Base-by-base conservation (phyloP, 2,329 filamentous ascomycete species). In the Pseudocercospora macadamiae region DNA sequence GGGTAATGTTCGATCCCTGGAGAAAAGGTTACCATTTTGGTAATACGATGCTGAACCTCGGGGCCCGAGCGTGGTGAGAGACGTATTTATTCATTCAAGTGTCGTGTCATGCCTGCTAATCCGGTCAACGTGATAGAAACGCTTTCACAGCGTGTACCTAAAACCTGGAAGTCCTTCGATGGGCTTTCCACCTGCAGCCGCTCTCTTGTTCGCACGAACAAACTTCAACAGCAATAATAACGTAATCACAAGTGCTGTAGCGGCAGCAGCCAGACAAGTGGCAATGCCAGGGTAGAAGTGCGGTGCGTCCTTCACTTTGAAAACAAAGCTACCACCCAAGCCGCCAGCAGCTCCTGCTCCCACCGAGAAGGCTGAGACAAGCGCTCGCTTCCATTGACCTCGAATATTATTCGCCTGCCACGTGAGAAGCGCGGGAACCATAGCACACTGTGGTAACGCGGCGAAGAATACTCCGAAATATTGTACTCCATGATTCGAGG, bases 281-380 rank as follows among this genome's bases (percentile, higher is more conserved):
- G 45, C 55, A 14, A 67, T 66, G 12, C 65, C 65, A 39, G 60
- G 64, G 7, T 55, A 53, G 32, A 63, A 67, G n/a, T 59, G 53
- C 1, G 64, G 62, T 8, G 48, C 39, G 39, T 67, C 65, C 14
- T 62, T 49, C 8, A 51, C 55, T 16, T 59, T 55, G 51, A 66
- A 67, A 2, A 66, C 59, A 30, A 62, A 48, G 4, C 62, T 62
- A 1, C 63, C 64, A 34, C 57, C 60, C 25, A 93, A 92, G 37
- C 90, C 90, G 25, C 90, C 90, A 21, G 93, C 77, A 12, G 54
- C 61, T 25, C 54, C 51, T 9, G 45, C 32, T 5, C 57, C 57
- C 9, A 60, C 51, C 16, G 55, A 52, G 10, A 47, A 32, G 8
- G 61, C 55, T 8, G 57, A 60, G 18, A 51, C 23, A 2, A 63